Base-by-base conservation (phyloP, 2,329 filamentous ascomycete species). In the Penicillium sp. region DNA sequence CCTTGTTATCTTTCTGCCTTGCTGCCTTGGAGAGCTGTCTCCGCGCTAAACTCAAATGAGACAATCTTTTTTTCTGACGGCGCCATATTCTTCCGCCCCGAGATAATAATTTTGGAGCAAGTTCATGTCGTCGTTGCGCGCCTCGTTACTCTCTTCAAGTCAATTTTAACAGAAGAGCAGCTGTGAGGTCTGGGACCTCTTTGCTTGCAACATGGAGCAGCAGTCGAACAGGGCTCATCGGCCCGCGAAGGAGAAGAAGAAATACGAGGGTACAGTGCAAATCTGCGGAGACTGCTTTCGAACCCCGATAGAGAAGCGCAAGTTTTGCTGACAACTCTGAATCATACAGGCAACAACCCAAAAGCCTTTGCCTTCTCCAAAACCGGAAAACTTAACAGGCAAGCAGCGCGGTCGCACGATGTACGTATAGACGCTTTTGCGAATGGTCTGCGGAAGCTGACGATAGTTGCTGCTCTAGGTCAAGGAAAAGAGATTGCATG, bases 401-500 rank as follows among this genome's bases (percentile, higher is more conserved):
- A 87, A 56, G 76, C 75, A 31, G 74, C 74, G 36, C 71, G 77
- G 57, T 77, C 77, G 36, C 74, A 77, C 57, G 77, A 78, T 72
- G 76, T 78, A 68, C 52, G 69, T 51, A 51, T 26, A 37, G 2
- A 45, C 26, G 28, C 10, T 14, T 40, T 37, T 24, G 29, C 47
- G 23, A 34, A 27, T 29, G 6, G 4, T n/a, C 42, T 31, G n/a
- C 46, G 20, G 4, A 40, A 41, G 42, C 57, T 64, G 43, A 64
- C 42, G 28, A 1, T 11, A 10, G 31, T 27, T 37, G 20, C 28
- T 29, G n/a, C 42, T 50, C 10, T 63, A 90, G 86, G 84, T 95
- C 70, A 93, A 89, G 78, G 94, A 98, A 72, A 96, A 94, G 72
- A 82, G 91, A 49, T 78, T 97, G 31, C 94, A 98, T 77, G 93